phyloP scores from a whole-genome alignment of 192 early-diverging fungal genomes.

The Coemansia pectinata region DNA sequence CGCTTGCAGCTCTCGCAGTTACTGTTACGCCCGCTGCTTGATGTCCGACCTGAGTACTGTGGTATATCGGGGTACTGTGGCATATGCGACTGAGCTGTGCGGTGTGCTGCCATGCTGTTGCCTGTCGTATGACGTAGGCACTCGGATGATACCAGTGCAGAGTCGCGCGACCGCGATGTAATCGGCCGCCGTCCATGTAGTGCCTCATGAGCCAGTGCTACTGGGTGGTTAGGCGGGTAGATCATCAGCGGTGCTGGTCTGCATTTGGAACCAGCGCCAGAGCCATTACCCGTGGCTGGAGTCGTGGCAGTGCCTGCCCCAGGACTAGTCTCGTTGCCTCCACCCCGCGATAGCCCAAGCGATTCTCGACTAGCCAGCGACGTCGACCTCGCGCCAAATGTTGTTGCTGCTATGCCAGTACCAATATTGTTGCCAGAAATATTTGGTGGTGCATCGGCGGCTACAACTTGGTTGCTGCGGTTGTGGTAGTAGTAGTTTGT shows the following conservation, averaged over 20 bases:
- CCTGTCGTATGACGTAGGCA: not conserved
- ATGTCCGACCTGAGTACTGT: not conserved
- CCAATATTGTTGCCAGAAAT: not conserved
- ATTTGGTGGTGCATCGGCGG: not conserved
- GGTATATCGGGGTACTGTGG: not conserved
- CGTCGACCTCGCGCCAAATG: slow-evolving; percentile 10
- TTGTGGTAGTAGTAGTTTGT: slow-evolving; percentile 6
- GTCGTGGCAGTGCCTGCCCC: not conserved
- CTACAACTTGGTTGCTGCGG: not conserved
- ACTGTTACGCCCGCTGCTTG: slow-evolving; percentile 13
- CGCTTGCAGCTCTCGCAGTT: slow-evolving; percentile 3
- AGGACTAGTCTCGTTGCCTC: not conserved
- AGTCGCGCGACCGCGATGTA: slow-evolving; percentile 9
- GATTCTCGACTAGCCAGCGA: slow-evolving; percentile 21
- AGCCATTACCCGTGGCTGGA: not conserved
- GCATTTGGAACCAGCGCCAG: not conserved
- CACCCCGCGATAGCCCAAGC: not conserved
- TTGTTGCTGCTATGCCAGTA: not conserved
- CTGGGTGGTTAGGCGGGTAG: slow-evolving; percentile 24
- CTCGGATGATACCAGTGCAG: not conserved
- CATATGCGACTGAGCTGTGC: not conserved
- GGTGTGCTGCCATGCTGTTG: not conserved
- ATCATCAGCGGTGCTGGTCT: slow-evolving; percentile 5
- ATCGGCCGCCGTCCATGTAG: slow-evolving; percentile 29
- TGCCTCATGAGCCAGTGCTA: slow-evolving; percentile 35